A percentile compares a stretch with the other conserved stretches of the same genome.
Evolutionary conservation across 1,284 basidiomycete genomes (phyloP).

Genomic region (Boletus semigastroideus): DNA sequence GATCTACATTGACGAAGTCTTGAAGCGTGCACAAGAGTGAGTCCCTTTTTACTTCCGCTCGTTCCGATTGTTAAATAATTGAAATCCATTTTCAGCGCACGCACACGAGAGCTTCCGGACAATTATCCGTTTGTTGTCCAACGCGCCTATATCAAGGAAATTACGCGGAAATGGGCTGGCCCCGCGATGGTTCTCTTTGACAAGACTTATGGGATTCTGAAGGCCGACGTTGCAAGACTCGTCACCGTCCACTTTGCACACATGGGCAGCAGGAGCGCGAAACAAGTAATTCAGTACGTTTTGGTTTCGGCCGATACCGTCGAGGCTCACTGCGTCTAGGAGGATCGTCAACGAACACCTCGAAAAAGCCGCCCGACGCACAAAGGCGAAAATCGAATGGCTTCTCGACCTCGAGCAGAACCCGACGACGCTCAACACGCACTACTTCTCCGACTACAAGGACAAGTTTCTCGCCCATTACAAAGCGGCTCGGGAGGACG

Average conservation of each 20-base stretch:
- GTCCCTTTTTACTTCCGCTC: slow-evolving; percentile 12
- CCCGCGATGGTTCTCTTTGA: slow-evolving; percentile 54
- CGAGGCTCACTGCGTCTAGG: slow-evolving; percentile 29
- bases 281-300: slow-evolving; percentile 53
- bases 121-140: slow-evolving; percentile 65
- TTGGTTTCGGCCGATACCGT: background rate
- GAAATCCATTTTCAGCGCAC: slow-evolving; percentile 43
- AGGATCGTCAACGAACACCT: slow-evolving; percentile 49
- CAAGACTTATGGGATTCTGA: slow-evolving; percentile 40
- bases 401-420: slow-evolving; percentile 50
- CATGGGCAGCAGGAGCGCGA: slow-evolving; percentile 53
- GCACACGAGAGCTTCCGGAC: slow-evolving; percentile 66
- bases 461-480: slow-evolving; percentile 56
- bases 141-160: slow-evolving; percentile 44
- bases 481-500: slow-evolving; percentile 39
- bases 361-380: slow-evolving; percentile 38
- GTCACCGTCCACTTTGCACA: slow-evolving; percentile 48
- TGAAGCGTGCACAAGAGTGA: slow-evolving; percentile 47
- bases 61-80: too few relatives aligned
- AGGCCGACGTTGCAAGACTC: slow-evolving; percentile 40
- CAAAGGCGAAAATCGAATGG: slow-evolving; percentile 48
- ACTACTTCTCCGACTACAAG: slow-evolving; percentile 57
- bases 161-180: slow-evolving; percentile 48
- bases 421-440: slow-evolving; percentile 58
- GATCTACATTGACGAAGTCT: slow-evolving; percentile 61